phyloP scores from a whole-genome alignment of 2,329 filamentous ascomycete species.

The Xylariaceae sp. region DNA sequence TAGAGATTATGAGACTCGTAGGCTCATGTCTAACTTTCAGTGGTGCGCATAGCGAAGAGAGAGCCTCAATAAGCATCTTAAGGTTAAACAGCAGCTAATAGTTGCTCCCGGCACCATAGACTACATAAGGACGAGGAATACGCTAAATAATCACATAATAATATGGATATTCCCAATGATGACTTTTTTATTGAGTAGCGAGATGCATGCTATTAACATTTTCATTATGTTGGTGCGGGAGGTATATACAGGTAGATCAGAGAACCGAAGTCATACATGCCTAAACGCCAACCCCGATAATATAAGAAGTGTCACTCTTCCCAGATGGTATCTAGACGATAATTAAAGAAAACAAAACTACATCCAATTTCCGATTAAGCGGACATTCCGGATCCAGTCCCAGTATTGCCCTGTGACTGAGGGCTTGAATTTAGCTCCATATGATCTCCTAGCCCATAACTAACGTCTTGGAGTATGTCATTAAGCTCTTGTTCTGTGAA shows the following conservation, averaged over 20 bases:
- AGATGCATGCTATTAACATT: slow-evolving; percentile 4
- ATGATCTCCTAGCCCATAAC: slow-evolving; percentile 26
- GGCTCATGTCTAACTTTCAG: neutral
- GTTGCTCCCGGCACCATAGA: no score
- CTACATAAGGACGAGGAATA: no score
- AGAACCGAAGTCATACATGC: slow-evolving; percentile 7
- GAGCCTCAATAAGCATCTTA: neutral
- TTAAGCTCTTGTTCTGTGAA: slow-evolving; percentile 41
- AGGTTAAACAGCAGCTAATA: no score
- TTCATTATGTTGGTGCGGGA: slow-evolving; percentile 12
- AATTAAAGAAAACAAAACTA: slow-evolving; percentile 10
- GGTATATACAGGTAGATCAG: slow-evolving; percentile 3
- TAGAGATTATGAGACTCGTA: neutral
- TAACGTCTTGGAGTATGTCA: slow-evolving; percentile 38
- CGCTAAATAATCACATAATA: no score
- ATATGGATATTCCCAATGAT: neutral
- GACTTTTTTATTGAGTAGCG: neutral
- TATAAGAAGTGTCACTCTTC: slow-evolving; percentile 13
- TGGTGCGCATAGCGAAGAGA: slow-evolving; percentile 13
- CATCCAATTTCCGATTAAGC: slow-evolving; percentile 16
- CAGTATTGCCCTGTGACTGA: slow-evolving; percentile 2
- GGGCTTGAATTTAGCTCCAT: slow-evolving; percentile 1
- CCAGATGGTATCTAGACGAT: slow-evolving; percentile 34
- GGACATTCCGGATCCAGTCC: slow-evolving; percentile 14
- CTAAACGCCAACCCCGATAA: slow-evolving; percentile 2